Percentiles rank a stretch among this genome's conserved stretches.
phyloP scores from a whole-genome alignment of 1,139 yeast species.

The Zygosaccharomyces sapae region DNA sequence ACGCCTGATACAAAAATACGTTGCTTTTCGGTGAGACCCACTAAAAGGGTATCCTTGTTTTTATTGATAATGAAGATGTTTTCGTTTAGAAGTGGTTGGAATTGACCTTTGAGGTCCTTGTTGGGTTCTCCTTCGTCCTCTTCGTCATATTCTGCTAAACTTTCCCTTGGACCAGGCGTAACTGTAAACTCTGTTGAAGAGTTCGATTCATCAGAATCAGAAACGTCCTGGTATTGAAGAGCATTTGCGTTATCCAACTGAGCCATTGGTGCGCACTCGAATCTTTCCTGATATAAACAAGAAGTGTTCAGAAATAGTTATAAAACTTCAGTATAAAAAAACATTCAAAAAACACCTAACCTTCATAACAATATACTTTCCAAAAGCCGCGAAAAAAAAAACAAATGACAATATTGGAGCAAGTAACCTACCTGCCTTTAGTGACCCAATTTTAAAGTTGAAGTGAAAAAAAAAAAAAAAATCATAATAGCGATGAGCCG shows the following conservation, averaged over 20 bases:
- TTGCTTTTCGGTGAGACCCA: conserved; percentile 42
- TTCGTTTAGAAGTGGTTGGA: conserved; percentile 8
- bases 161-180: conserved; percentile 1
- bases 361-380: conserved; percentile 1
- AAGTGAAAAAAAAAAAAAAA: conserved; percentile 5
- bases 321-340: neutral
- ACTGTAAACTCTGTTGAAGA: conserved; percentile 13
- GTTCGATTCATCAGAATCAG: conserved; percentile 10
- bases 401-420: no score
- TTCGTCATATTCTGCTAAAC: conserved; percentile 14
- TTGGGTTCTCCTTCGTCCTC: conserved; percentile 2
- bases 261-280: neutral
- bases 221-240: neutral
- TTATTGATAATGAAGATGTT: conserved; percentile 14
- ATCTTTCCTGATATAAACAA: neutral
- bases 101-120: neutral
- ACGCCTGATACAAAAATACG: conserved; percentile 57
- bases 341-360: neutral
- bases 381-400: neutral
- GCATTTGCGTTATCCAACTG: neutral
- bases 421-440: neutral
- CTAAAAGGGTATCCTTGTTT: conserved; percentile 9
- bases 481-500: neutral
- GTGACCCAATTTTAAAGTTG: neutral
- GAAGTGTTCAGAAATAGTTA: neutral